phyloP scores from a whole-genome alignment of 2,329 filamentous ascomycete genomes.

The Dactylellina leptospora region DNA sequence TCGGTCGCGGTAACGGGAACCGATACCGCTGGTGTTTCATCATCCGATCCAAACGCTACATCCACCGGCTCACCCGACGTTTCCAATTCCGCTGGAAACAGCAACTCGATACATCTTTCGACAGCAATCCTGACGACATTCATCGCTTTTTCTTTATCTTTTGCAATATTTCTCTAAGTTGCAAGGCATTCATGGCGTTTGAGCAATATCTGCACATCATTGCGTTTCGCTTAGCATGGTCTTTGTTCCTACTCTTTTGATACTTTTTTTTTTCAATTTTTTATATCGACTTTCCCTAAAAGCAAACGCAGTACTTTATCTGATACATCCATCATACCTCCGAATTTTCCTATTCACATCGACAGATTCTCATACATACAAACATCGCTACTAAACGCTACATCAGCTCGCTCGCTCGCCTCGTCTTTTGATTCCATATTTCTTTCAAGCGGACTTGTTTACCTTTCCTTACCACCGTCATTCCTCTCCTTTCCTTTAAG shows the following conservation, averaged over 20 bases:
- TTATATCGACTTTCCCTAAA: slow-evolving; percentile 5
- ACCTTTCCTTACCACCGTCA: neutral
- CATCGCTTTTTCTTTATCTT: slow-evolving; percentile 29
- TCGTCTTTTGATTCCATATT: slow-evolving; percentile 9
- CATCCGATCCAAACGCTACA: slow-evolving; percentile 15
- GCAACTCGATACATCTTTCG: neutral
- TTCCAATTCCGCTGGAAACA: slow-evolving; percentile 17
- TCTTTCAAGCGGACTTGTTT: neutral
- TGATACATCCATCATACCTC: neutral
- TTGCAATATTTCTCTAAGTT: slow-evolving; percentile 34
- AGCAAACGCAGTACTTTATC: slow-evolving; percentile 3
- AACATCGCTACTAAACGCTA: too few relatives aligned
- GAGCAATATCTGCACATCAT: slow-evolving; percentile 32
- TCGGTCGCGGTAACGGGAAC: slow-evolving; percentile 55
- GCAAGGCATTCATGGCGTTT: slow-evolving; percentile 44
- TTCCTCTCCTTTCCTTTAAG: neutral
- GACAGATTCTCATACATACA: too few relatives aligned
- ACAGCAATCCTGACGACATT: slow-evolving; percentile 18
- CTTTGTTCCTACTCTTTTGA: neutral
- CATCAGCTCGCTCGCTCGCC: neutral
- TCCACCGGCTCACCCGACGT: slow-evolving; percentile 28
- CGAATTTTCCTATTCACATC: neutral
- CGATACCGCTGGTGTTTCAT: neutral
- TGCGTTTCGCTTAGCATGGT: slow-evolving; percentile 21
- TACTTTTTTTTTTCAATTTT: slow-evolving; percentile 4